Base-by-base conservation (phyloP, 257 asterid genomes). In the Paulownia fortunei region DNA sequence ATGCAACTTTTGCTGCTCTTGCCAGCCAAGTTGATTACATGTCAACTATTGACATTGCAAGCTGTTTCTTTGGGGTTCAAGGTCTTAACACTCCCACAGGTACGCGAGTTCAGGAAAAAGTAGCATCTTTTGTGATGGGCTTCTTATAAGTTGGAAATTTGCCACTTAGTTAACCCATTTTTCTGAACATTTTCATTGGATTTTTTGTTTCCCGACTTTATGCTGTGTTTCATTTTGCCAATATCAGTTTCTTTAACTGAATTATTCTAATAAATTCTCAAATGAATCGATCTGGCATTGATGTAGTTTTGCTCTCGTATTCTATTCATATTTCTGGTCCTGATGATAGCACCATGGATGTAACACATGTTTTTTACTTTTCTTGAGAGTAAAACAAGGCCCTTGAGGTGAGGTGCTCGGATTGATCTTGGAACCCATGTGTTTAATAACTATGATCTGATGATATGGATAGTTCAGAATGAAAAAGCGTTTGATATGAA, bases 41-140 rank as follows among this genome's bases (percentile, higher is more conserved):
- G 13, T 85, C 97, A 21, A 86, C 89, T 41, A 59, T 88, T 63
- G 87, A 86, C 55, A 78, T 93, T 41, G 98, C 97, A 0, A 79
- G 89, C 83, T 96, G 99, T 84, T 96, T 92, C 87, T 96, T 96
- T 80, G 97, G 97, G 80, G 91, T 93, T 73, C 89, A 74, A 80
- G 92, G 87, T 76, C 92, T 96, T 49, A 61, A 84, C 52, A 32
- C 71, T 69, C 86, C 86, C 41, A 86, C 89, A 85, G 97, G 98
- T 91, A 78, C 54, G 82, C 19, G 26, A 4, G n/a, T 61, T 21
- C 18, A 1, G 62, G 41, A 59, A 3, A 51, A 49, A 63, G 0
- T 47, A 42, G 42, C 62, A 11, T 61, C 52, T 56, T 65, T 27
- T 37, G 27, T 52, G 11, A 63, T 72, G 41, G 9, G 8, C 16